Evolutionary conservation across 306 rosid species (phyloP), one percentile per base, ranked within the genome.

Genomic region (Citrullus colocynthis): DNA sequence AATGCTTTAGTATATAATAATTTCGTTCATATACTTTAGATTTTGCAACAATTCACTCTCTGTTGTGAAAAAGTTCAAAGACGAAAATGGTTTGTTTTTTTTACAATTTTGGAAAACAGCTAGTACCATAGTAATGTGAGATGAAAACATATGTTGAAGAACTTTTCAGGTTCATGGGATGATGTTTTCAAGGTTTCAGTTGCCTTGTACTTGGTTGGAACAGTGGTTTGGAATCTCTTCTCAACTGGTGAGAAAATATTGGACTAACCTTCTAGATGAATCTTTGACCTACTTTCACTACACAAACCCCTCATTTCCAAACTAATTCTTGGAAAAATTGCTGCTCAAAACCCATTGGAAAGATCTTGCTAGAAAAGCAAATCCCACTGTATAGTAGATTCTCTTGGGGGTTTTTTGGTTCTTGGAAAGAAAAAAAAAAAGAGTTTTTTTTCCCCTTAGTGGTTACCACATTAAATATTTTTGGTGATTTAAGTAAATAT

Each of bases 151-250:
- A 28, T 57, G 18, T 20, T 76, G 14, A 20, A 7, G 7, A 60
- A 7, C 1, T 39, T 59, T 41, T 58, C 97, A 96, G 99, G 99
- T 77, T 89, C 96, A 1, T 96, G 99, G 99, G 98, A 90, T 66
- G 93, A 96, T 82, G 98, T 96, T 75, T 96, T 96, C 89, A 88
- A 96, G 89, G 99, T 96, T 55, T 89, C 99, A 61, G 99, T 96
- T 74, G 98, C 91, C 81, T 88, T 96, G 32, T 96, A 96, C 84
- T 83, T 96, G 86, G 84, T 89, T 51, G 99, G 99, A 86, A 92
- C 99, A 14, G 97, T 96, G 75, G 93, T 96, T 36, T 96, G 93
- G 93, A 96, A 96, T 87, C 85, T 96, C 42, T 96, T 91, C 78
- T 89, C 99, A 51, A 96, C 99, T 0, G 99, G 98, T 51, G 99